phyloP scores from a whole-genome alignment of 2,329 filamentous ascomycete genomes.

The Sporothrix dimorphospora region DNA sequence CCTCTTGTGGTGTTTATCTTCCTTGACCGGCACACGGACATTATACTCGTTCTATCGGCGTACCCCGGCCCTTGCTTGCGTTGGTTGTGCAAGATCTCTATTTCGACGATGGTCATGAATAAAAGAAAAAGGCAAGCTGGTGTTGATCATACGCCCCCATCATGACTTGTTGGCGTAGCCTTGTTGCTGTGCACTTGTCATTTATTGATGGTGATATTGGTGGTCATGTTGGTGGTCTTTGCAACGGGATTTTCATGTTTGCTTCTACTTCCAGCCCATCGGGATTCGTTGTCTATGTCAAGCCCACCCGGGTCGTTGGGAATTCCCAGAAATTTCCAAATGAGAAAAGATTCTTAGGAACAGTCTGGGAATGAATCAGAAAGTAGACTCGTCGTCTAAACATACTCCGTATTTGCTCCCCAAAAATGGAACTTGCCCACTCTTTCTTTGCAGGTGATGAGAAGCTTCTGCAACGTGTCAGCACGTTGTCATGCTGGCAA shows the following conservation, averaged over 20 bases:
- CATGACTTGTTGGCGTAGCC: background rate
- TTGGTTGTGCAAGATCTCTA: background rate
- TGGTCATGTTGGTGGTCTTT: background rate
- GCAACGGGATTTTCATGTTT: background rate
- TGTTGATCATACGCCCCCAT: slow-evolving; percentile 5
- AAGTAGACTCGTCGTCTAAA: background rate
- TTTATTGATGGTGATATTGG: background rate
- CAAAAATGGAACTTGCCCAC: background rate
- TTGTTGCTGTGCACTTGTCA: background rate
- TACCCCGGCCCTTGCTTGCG: background rate
- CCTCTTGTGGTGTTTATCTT: background rate
- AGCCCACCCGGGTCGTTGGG: background rate
- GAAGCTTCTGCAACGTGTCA: background rate
- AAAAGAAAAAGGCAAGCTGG: background rate
- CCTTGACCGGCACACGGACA: background rate
- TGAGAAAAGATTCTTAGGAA: background rate
- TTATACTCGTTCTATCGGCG: background rate
- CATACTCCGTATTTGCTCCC: background rate
- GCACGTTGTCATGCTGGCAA: background rate
- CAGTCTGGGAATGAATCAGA: background rate
- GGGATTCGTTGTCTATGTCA: background rate
- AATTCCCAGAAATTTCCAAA: background rate
- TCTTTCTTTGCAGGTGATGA: background rate
- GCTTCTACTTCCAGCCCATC: background rate
- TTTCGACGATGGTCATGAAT: background rate